Evolutionary conservation across 768 basidiomycete genomes (phyloP).

Genomic region (Leccinum variicolor): DNA sequence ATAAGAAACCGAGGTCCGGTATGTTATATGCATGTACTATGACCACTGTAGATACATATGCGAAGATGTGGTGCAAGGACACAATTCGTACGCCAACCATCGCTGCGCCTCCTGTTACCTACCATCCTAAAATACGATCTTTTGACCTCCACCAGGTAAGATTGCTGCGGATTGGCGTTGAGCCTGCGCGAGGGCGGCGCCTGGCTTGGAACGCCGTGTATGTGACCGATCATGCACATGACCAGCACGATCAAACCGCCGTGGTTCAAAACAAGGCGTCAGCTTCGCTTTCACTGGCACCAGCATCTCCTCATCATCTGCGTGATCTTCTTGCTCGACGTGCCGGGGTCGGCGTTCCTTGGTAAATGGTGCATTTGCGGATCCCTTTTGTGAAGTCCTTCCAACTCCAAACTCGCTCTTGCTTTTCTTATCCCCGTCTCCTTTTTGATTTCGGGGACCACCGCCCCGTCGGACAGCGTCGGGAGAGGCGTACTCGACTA

Average conservation of each 20-base stretch:
- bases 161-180: slow-evolving; percentile 76
- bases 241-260: slow-evolving; percentile 8
- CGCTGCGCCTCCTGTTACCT: not conserved
- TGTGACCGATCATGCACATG: slow-evolving; percentile 7
- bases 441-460: slow-evolving; percentile 18
- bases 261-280: not conserved
- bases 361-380: not conserved
- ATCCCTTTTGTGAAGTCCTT: slow-evolving; percentile 4
- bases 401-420: slow-evolving; percentile 5
- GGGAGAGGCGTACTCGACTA: slow-evolving; percentile 84
- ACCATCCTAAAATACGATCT: slow-evolving; percentile 58
- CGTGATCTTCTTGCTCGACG: slow-evolving; percentile 4
- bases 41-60: not conserved
- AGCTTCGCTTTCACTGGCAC: not conserved
- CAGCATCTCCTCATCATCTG: not conserved
- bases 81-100: not conserved
- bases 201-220: slow-evolving; percentile 59
- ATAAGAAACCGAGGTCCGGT: no score
- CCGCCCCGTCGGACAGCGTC: slow-evolving; percentile 88
- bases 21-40: no score
- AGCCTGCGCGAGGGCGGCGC: slow-evolving; percentile 76
- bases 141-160: slow-evolving; percentile 60
- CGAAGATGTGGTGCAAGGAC: not conserved
- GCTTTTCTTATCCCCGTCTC: slow-evolving; percentile 21
- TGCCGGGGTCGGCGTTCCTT: slow-evolving; percentile 4